phyloP scores from a whole-genome alignment of 345 rosid species.

The Populus davidiana region DNA sequence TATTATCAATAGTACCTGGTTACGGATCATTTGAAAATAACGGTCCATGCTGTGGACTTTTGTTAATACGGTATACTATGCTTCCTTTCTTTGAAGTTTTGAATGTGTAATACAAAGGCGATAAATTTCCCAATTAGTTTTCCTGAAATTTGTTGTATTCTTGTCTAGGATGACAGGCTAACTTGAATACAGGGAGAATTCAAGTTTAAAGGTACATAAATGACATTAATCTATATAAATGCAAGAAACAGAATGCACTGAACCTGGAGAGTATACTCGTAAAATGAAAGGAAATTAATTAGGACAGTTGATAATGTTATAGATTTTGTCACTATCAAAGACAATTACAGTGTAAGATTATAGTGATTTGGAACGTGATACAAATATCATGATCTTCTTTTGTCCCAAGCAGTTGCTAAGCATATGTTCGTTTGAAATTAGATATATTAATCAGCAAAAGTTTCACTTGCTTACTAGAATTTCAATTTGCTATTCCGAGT shows the following conservation, averaged over 20 bases:
- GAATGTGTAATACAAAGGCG: neutral
- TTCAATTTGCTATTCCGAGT: too few relatives aligned
- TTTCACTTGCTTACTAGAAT: too few relatives aligned
- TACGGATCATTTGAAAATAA: neutral
- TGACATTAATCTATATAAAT: neutral
- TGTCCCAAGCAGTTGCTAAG: too few relatives aligned
- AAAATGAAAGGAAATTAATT: neutral
- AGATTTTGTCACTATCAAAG: neutral
- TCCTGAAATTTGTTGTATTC: neutral
- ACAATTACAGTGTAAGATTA: too few relatives aligned
- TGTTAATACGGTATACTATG: neutral
- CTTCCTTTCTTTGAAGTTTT: neutral
- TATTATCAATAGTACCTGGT: constrained; percentile 11
- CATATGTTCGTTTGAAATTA: too few relatives aligned
- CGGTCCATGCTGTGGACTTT: too few relatives aligned
- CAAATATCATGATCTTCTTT: too few relatives aligned
- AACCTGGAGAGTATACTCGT: neutral
- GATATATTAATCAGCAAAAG: too few relatives aligned
- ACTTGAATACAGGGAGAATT: neutral
- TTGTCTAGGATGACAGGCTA: neutral
- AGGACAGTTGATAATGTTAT: neutral
- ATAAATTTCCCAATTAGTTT: neutral
- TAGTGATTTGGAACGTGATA: too few relatives aligned
- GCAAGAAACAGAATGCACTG: neutral
- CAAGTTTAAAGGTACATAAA: neutral